Evolutionary conservation across 169 alveolate species (phyloP), one percentile per base, ranked within the genome.

Genomic region (Eimeria zaria): DNA sequence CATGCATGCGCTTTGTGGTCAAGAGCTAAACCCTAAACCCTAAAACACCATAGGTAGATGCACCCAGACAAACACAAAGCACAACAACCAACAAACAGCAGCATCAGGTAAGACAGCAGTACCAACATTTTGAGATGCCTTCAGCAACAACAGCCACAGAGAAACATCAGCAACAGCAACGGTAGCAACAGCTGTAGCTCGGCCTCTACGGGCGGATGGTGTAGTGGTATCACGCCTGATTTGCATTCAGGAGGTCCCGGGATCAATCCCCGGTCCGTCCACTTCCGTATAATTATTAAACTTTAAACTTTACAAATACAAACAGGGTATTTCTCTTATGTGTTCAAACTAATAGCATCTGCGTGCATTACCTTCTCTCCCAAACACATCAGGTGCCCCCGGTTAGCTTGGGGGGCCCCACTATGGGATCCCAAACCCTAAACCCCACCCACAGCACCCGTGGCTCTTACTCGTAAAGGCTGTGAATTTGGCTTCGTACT

Each of bases 181-280:
- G 18, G 27, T 14, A 58, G 27, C 67, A 58, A 58, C 67, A 58
- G 24, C 16, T 14, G 67, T 27, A 58, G 58, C 55, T 1, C 33
- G 78, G 8, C 9, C n/a, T 27, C n/a, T 44, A 46, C 0, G 89
- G 89, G 89, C 89, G 89, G 89, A 96, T 97, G 98, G 98, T 97
- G 98, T 97, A 97, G 98, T 97, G 98, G 98, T 97, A 97, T 97
- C 98, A 97, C 98, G 97, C 97, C 97, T 97, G 98, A 97, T 97
- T 97, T 97, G 98, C 98, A 97, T 97, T 97, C 98, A 97, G 97
- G 98, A 97, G 98, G 98, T 96, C 98, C 98, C 98, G 98, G 98
- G 98, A 95, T 97, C 98, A 95, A 97, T 95, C 97, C 98, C 98
- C 98, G 98, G 98, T 97, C 97, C 97, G 98, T 97, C 98, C 98